Conservation (phyloP, 176 grass and related monocot genomes). For the Rhipidocladum racemiflorum region DNA sequence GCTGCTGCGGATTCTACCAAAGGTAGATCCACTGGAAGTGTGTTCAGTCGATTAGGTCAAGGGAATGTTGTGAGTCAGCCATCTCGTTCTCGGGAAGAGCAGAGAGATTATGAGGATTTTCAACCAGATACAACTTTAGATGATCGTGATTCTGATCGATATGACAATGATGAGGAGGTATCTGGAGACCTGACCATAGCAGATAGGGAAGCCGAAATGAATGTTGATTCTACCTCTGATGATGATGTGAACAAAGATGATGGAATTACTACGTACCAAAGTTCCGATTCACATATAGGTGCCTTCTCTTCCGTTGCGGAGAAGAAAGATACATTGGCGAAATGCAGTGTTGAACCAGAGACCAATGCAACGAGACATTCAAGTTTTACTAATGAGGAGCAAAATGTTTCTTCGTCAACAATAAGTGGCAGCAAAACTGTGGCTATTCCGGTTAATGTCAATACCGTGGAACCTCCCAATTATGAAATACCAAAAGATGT, state of each 20-base stretch:
- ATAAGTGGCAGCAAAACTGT: conserved; percentile 42
- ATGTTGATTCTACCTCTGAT: conserved; percentile 48
- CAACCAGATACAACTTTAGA: conserved; percentile 27
- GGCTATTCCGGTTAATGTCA: conserved; percentile 47
- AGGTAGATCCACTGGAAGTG: conserved; percentile 67
- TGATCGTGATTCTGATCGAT: conserved; percentile 45
- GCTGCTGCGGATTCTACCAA: conserved; percentile 72
- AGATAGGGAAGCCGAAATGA: conserved; percentile 43
- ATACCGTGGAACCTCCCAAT: conserved; percentile 44
- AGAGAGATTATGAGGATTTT: conserved; percentile 40
- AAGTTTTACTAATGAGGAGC: conserved; percentile 37
- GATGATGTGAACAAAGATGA: conserved; percentile 51
- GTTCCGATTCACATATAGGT: conserved; percentile 36
- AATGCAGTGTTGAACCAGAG: conserved; percentile 40
- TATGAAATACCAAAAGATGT: conserved; percentile 62
- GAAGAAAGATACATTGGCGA: conserved; percentile 33
- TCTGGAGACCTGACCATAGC: conserved; percentile 42
- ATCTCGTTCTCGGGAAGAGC: conserved; percentile 40
- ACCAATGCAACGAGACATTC: conserved; percentile 23
- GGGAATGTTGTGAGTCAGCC: conserved; percentile 34
- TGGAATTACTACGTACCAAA: conserved; percentile 30
- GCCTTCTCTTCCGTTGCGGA: conserved; percentile 19
- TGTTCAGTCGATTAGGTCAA: conserved; percentile 81
- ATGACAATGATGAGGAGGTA: conserved; percentile 43
- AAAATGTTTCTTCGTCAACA: conserved; percentile 33